Base-by-base conservation (phyloP, 2,329 filamentous ascomycete genomes). In the Ophiostoma himal-ulmi region DNA sequence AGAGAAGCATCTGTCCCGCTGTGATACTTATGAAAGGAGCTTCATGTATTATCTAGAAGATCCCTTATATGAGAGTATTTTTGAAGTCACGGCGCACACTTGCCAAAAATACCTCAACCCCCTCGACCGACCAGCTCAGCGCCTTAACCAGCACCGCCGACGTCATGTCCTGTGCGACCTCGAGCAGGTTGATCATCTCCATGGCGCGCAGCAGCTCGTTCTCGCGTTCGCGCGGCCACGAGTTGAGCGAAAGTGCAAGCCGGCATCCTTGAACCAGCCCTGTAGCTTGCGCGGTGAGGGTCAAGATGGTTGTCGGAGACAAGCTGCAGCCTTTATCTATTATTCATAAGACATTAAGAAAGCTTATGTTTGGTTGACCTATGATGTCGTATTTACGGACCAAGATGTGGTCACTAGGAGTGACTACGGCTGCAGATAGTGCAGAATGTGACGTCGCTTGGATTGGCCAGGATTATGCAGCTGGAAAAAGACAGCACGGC, bases 191-290 rank as follows among this genome's bases (percentile, higher is more conserved):
- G 30, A 75, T 75, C 75, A 79, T 77, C 72, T 78, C 76, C 75
- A 78, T 75, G 69, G 75, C 73, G 64, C 80, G 80, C 26, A 81
- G 73, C 64, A 78, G 74, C 73, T 81, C 81, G 73, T 79, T 74
- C 22, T 78, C 76, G 20, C 73, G 69, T 14, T 79, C 79, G 60
- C 76, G 76, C 1, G 80, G 76, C 79, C 80, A 81, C 5, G 77
- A 74, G 41, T 78, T 80, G 13, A 77, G 76, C 3, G 78, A 79
- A 6, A 79, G 75, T 13, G 77, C 76, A 41, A 75, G 76, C 65
- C 75, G 75, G 66, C 75, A 11, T 76, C 76, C 6, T 71, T 70
- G 72, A 81, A 73, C 72, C 44, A 60, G 6, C 11, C 17, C 3
- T 13, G 22, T 39, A 73, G 52, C 5, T 68, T 65, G 11, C 70